Evolutionary conservation across 345 rosid species (phyloP).

Genomic region (Bretschneidera sinensis): DNA sequence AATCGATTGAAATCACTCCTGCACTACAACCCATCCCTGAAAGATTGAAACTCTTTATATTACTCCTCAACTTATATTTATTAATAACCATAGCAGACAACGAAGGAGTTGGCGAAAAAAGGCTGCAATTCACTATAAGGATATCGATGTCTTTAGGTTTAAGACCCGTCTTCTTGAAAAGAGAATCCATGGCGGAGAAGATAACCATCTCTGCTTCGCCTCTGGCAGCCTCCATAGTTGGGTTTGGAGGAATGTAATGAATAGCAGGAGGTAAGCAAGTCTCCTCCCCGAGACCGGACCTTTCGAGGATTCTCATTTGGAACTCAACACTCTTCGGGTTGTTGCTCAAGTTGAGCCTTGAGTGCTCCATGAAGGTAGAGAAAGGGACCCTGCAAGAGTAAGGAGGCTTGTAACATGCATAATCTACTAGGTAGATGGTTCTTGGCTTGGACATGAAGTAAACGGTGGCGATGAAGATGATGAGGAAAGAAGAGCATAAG

Average conservation of each 20-base stretch:
- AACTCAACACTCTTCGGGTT: conserved; percentile 61
- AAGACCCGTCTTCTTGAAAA: conserved; percentile 54
- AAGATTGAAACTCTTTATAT: conserved; percentile 71
- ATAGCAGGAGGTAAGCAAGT: conserved; percentile 77
- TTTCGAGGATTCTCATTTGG: conserved; percentile 60
- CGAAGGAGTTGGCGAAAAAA: conserved; percentile 73
- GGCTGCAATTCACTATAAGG: conserved; percentile 70
- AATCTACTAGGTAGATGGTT: conserved; percentile 56
- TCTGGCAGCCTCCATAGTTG: conserved; percentile 57
- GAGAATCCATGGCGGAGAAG: conserved; percentile 65
- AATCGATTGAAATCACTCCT: conserved; percentile 58
- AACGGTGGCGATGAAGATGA: conserved; percentile 46
- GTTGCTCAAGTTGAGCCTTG: conserved; percentile 35
- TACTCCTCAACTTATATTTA: conserved; percentile 70
- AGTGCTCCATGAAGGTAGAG: conserved; percentile 68
- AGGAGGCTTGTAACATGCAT: conserved; percentile 64
- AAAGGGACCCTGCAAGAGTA: conserved; percentile 60
- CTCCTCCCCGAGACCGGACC: conserved; percentile 81
- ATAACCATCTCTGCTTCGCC: conserved; percentile 65
- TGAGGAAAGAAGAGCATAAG: conserved; percentile 40
- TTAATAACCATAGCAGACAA: conserved; percentile 77
- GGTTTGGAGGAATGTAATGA: conserved; percentile 72
- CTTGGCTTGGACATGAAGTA: conserved; percentile 69
- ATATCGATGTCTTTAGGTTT: conserved; percentile 64
- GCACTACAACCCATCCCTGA: conserved; percentile 91